Conservation (phyloP, 2,329 filamentous ascomycete species). For the Rhinocladiella similis region DNA sequence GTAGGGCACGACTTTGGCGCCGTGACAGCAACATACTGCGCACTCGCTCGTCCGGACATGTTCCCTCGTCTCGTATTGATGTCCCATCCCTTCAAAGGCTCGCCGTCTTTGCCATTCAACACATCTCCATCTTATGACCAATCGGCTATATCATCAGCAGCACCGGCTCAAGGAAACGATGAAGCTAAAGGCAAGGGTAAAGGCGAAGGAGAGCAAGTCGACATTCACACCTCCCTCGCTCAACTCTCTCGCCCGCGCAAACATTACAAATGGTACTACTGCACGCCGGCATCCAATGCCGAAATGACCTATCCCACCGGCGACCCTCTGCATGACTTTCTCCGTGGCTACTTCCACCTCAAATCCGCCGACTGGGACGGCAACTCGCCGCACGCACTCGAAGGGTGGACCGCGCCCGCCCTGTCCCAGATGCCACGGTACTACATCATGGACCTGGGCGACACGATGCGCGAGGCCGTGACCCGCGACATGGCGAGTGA, state of each 20-base stretch:
- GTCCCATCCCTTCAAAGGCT: conserved; percentile 64
- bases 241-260: conserved; percentile 59
- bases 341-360: conserved; percentile 68
- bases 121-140: conserved; percentile 36
- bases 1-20: conserved; percentile 69
- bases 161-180: too few relatives aligned
- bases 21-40: conserved; percentile 59
- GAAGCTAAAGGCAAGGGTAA: too few relatives aligned
- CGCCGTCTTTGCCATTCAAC: conserved; percentile 50
- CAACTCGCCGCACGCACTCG: conserved; percentile 56
- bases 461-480: conserved; percentile 61
- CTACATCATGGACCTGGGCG: conserved; percentile 64
- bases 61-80: conserved; percentile 64
- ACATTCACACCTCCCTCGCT: conserved; percentile 27
- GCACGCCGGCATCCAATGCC: conserved; percentile 36
- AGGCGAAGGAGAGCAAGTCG: conserved; percentile 14
- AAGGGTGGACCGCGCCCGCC: conserved; percentile 57
- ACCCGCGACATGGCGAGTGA: conserved; percentile 56
- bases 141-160: too few relatives aligned
- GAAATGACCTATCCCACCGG: conserved; percentile 43
- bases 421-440: conserved; percentile 64
- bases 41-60: conserved; percentile 64
- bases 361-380: conserved; percentile 63
- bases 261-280: conserved; percentile 66
- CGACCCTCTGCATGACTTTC: conserved; percentile 56